Conservation (phyloP, 345 rosid species). For the Iberis pinnata region DNA sequence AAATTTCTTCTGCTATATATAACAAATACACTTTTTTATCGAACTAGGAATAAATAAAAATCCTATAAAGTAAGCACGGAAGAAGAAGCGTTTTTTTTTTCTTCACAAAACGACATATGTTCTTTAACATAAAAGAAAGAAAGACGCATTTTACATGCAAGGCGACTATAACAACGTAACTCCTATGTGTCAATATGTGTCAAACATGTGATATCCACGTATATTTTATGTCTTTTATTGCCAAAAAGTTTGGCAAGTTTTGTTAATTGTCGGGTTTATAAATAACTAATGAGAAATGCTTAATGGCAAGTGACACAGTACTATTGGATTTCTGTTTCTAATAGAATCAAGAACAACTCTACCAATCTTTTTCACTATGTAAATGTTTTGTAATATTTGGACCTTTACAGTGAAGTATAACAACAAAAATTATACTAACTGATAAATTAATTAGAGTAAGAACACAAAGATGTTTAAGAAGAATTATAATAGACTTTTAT, state of each 20-base stretch:
- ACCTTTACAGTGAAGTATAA: too few species aligned
- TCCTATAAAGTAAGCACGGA: too few species aligned
- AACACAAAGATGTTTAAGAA: too few species aligned
- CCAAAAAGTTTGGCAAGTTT: conserved; percentile 22
- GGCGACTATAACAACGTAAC: conserved; percentile 14
- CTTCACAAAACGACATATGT: conserved; percentile 7
- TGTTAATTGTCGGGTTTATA: conserved; percentile 28
- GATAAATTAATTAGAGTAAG: too few species aligned
- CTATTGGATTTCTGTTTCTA: conserved; percentile 19
- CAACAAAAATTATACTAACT: too few species aligned
- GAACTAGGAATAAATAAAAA: not conserved
- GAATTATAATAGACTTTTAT: too few species aligned
- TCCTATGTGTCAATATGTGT: too few species aligned
- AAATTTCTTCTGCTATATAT: too few species aligned
- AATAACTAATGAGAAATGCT: conserved; percentile 16
- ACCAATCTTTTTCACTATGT: conserved; percentile 6
- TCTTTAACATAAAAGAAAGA: not conserved
- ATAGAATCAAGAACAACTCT: conserved; percentile 13
- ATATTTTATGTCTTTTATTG: conserved; percentile 24
- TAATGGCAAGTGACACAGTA: conserved; percentile 22
- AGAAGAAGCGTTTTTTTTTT: not conserved
- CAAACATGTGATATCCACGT: conserved; percentile 31
- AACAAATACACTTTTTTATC: not conserved
- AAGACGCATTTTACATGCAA: conserved; percentile 29
- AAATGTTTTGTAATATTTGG: too few species aligned